Percentiles rank a stretch among this genome's conserved stretches.
phyloP scores from a whole-genome alignment of 202 grass and related monocot genomes.

The Miscanthus sacchariflorus region DNA sequence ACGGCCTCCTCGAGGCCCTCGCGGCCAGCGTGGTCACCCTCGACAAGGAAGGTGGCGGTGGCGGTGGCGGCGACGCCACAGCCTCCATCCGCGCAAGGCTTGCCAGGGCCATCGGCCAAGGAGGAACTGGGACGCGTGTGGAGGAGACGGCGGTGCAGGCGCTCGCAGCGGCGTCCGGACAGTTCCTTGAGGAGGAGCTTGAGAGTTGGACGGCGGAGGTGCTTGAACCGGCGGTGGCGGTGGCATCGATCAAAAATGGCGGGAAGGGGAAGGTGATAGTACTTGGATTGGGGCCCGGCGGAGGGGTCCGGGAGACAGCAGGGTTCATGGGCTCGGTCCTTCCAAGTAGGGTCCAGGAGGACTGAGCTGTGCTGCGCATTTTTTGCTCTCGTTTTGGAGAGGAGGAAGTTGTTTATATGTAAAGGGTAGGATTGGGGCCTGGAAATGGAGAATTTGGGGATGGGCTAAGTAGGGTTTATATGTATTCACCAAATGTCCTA shows the following conservation, averaged over 20 bases:
- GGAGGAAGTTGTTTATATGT: constrained; percentile 26
- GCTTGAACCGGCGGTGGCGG: constrained; percentile 57
- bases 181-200: constrained; percentile 59
- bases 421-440: constrained; percentile 21
- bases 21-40: constrained; percentile 30
- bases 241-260: constrained; percentile 55
- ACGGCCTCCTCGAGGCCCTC: constrained; percentile 33
- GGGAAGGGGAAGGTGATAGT: constrained; percentile 53
- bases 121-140: constrained; percentile 20
- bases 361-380: constrained; percentile 41
- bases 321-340: constrained; percentile 80
- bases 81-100: constrained; percentile 38
- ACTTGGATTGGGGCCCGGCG: constrained; percentile 36
- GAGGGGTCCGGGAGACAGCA: constrained; percentile 42
- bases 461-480: too few species aligned
- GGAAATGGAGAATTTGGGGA: constrained; percentile 16
- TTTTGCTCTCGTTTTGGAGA: constrained; percentile 29
- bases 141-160: constrained; percentile 52
- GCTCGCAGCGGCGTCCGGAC: constrained; percentile 51
- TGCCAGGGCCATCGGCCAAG: constrained; percentile 17
- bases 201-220: constrained; percentile 77
- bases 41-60: background rate
- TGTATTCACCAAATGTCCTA: too few species aligned
- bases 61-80: background rate
- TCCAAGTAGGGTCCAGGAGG: constrained; percentile 68